These are phyloP conservation scores for Periconia digitata DNA, from an alignment of 2,329 filamentous ascomycete genomes.

Conservation along the genomic window DNA sequence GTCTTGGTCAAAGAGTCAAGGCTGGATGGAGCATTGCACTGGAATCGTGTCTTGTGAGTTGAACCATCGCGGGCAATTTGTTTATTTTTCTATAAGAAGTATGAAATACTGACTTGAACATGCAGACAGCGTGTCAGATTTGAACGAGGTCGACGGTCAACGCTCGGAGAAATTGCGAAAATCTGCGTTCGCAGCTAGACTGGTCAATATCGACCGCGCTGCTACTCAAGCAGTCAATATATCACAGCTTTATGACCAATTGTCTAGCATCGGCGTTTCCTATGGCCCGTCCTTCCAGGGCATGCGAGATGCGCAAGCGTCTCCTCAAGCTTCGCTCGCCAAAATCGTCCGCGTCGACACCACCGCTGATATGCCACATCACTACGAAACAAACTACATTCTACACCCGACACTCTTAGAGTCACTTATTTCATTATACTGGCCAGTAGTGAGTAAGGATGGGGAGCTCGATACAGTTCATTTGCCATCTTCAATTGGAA, in stretches of 20 bases:
- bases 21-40: constrained; percentile 61
- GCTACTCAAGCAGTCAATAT: not conserved
- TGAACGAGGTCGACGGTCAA: constrained; percentile 46
- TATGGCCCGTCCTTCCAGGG: constrained; percentile 59
- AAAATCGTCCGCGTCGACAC: constrained; percentile 21
- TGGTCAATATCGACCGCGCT: not conserved
- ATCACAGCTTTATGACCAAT: constrained; percentile 47
- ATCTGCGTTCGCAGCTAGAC: not conserved
- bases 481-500: constrained; percentile 27
- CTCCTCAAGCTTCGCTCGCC: constrained; percentile 28
- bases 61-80: too few species aligned
- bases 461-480: constrained; percentile 15
- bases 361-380: constrained; percentile 27
- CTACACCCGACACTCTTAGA: constrained; percentile 31
- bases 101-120: too few species aligned
- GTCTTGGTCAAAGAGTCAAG: constrained; percentile 54
- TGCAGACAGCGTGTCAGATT: too few species aligned
- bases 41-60: constrained; percentile 44
- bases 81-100: too few species aligned
- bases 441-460: constrained; percentile 23
- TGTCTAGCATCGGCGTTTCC: constrained; percentile 51
- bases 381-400: constrained; percentile 25
- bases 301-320: constrained; percentile 50
- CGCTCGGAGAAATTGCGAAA: constrained; percentile 1
- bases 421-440: constrained; percentile 30